Conservation (phyloP, 202 grass and related monocot genomes). For the Panicum hallii region DNA sequence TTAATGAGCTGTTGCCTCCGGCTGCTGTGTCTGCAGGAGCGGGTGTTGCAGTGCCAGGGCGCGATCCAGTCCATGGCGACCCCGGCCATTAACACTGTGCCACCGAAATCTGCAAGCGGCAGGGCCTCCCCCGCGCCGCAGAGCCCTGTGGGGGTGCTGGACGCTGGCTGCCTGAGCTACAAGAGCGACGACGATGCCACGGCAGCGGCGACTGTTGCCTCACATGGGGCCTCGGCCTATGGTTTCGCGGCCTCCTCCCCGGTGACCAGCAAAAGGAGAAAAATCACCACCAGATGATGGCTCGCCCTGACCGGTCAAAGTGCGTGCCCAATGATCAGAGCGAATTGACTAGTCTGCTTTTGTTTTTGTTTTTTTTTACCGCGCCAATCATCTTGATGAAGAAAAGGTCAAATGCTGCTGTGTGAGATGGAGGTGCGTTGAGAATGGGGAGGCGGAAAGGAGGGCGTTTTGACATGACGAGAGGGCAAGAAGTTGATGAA, state of each 20-base stretch:
- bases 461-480: constrained; percentile 46
- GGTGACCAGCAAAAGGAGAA: constrained; percentile 70
- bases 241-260: background rate
- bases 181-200: constrained; percentile 48
- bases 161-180: constrained; percentile 71
- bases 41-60: constrained; percentile 59
- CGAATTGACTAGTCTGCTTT: constrained; percentile 26
- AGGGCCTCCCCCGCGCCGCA: constrained; percentile 38
- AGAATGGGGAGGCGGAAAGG: constrained; percentile 19
- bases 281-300: constrained; percentile 48
- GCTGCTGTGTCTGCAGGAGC: constrained; percentile 53
- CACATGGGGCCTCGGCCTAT: constrained; percentile 43
- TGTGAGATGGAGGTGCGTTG: constrained; percentile 25
- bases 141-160: constrained; percentile 71
- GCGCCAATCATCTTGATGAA: constrained; percentile 26
- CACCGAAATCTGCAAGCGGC: constrained; percentile 41
- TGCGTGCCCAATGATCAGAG: constrained; percentile 36
- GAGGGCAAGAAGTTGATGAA: constrained; percentile 47
- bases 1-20: constrained; percentile 40
- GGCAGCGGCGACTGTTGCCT: constrained; percentile 39
- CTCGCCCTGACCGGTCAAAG: constrained; percentile 18
- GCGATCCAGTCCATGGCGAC: constrained; percentile 45
- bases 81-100: constrained; percentile 50
- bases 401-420: constrained; percentile 29
- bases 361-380: background rate